phyloP scores from a whole-genome alignment of 2,329 filamentous ascomycete species.

The Colletotrichum coccodes region DNA sequence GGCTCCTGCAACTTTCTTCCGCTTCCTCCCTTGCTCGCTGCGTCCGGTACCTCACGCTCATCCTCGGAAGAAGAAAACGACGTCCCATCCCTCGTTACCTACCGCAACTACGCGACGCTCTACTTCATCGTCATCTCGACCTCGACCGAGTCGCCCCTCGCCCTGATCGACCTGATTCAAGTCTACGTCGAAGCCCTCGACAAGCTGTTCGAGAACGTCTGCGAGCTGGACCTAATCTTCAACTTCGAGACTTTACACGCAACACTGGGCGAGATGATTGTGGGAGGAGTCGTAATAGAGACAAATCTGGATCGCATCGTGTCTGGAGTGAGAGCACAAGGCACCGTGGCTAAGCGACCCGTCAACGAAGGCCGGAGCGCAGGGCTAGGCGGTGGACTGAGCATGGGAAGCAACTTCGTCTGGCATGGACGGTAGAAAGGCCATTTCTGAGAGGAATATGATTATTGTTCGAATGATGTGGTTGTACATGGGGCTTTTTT shows the following conservation, averaged over 20 bases:
- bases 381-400: constrained; percentile 59
- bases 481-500: constrained; percentile 35
- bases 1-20: constrained; percentile 98
- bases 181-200: constrained; percentile 98
- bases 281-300: constrained; percentile 94
- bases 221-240: constrained; percentile 97
- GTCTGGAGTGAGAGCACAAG: constrained; percentile 81
- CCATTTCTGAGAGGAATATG: constrained; percentile 15
- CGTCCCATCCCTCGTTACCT: constrained; percentile 93
- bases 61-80: constrained; percentile 81
- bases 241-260: constrained; percentile 98
- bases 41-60: constrained; percentile 70
- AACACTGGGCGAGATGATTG: constrained; percentile 91
- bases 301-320: constrained; percentile 91
- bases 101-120: constrained; percentile 97
- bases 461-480: constrained; percentile 37
- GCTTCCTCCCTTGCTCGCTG: constrained; percentile 72
- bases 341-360: constrained; percentile 80
- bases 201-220: constrained; percentile 96
- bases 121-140: constrained; percentile 99
- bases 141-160: constrained; percentile 93
- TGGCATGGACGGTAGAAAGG: constrained; percentile 55
- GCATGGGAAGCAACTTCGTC: constrained; percentile 68
- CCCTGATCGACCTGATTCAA: constrained; percentile 95
- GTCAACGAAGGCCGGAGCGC: constrained; percentile 73